phyloP scores from a whole-genome alignment of 108 stramenopile species.

The Fragilariopsis cylindrus region DNA sequence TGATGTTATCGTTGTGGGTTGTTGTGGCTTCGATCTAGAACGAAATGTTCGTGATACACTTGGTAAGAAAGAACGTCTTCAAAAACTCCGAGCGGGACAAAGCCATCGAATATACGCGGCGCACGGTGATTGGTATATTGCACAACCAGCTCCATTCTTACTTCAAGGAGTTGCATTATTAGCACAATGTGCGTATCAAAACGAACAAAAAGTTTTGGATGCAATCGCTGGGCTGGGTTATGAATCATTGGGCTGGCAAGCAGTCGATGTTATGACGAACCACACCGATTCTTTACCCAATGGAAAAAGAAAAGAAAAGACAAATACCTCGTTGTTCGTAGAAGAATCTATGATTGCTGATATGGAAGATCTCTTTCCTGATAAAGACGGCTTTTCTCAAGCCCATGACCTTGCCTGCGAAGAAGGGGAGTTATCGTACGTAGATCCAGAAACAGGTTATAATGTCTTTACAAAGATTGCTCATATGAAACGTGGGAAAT shows the following conservation, averaged over 20 bases:
- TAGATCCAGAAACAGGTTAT: constrained; percentile 87
- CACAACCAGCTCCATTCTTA: constrained; percentile 82
- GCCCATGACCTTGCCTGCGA: constrained; percentile 62
- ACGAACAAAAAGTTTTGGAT: constrained; percentile 38
- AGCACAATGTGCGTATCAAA: constrained; percentile 64
- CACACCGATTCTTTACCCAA: constrained; percentile 14
- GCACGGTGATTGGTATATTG: constrained; percentile 88
- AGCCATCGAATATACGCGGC: constrained; percentile 63
- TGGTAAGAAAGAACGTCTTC: constrained; percentile 35
- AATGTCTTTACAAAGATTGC: constrained; percentile 87
- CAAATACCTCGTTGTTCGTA: not conserved
- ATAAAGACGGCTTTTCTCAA: constrained; percentile 34
- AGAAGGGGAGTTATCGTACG: constrained; percentile 53
- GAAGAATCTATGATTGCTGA: constrained; percentile 13
- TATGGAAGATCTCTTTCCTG: constrained; percentile 34
- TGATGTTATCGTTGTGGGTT: constrained; percentile 82
- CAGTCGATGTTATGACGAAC: constrained; percentile 8
- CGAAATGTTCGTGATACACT: constrained; percentile 66
- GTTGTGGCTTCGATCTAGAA: constrained; percentile 89
- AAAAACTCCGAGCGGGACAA: constrained; percentile 53
- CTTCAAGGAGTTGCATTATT: constrained; percentile 76
- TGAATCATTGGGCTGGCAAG: constrained; percentile 19
- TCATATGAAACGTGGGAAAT: constrained; percentile 81
- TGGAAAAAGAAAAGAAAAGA: not conserved
- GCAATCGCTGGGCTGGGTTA: constrained; percentile 46